Base-by-base conservation (phyloP, 108 stramenopile genomes). In the Seminavis robusta region DNA sequence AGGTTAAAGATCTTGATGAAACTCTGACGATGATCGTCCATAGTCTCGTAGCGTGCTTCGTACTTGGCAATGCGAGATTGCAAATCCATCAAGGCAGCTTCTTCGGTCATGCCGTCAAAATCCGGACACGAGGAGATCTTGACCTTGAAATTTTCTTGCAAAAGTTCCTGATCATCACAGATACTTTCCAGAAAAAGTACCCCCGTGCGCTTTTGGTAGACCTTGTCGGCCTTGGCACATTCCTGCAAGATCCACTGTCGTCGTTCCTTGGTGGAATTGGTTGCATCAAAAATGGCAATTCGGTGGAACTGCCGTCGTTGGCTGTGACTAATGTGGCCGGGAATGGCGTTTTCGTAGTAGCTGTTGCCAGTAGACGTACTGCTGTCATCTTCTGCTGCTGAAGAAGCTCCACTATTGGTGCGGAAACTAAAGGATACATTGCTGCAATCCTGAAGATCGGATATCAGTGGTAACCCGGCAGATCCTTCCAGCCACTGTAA, bases 271-370 rank as follows among this genome's bases (percentile, higher is more conserved):
- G 97, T 97, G n/a, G 95, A 95, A 51, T 98, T 98, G 17, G 97
- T 98, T 0, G 97, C 97, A 73, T 98, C 97, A 60, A 95, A 98
- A 23, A 98, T 88, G 8, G 94, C 97, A 47, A 97, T 85, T 4
- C 84, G 62, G 40, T 84, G 83, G 27, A 46, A 16, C 8, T 46
- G 25, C 4, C 28, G n/a, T 11, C 9, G 13, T 10, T 15, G 16
- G 8, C 7, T 15, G 44, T n/a, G 44, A 45, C 8, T 8, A 45
- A 45, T 9, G 44, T n/a, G n/a, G n/a, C n/a, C n/a, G n/a, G n/a
- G n/a, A n/a, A n/a, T n/a, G n/a, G n/a, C n/a, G n/a, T n/a, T n/a
- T n/a, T n/a, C n/a, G n/a, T n/a, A n/a, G n/a, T n/a, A n/a, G n/a
- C n/a, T n/a, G n/a, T n/a, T n/a, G n/a, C n/a, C n/a, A n/a, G n/a